Evolutionary conservation across 176 grass and related monocot genomes (phyloP).

Genomic region (Microstegium vimineum): DNA sequence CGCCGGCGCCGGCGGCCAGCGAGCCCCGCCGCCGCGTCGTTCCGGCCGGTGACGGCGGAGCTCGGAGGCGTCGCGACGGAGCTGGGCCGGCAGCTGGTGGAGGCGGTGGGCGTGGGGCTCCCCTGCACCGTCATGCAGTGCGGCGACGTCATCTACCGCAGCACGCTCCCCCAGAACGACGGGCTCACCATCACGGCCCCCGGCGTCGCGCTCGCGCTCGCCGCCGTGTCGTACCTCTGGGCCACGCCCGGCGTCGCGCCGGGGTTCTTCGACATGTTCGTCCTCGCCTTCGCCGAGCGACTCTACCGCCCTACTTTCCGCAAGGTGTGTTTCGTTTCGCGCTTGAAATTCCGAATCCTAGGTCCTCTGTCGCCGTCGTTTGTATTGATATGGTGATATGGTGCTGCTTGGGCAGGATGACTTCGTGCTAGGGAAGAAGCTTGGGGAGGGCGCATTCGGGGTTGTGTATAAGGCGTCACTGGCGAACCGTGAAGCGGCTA

Average conservation of each 20-base stretch:
- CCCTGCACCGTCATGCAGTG: slow-evolving; percentile 98
- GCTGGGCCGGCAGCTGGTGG: slow-evolving; percentile 60
- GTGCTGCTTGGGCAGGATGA: slow-evolving; percentile 56
- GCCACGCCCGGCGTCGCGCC: slow-evolving; percentile 87
- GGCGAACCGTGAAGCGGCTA: slow-evolving; percentile 49
- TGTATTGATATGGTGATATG: slow-evolving; percentile 20
- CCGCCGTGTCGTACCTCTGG: slow-evolving; percentile 79
- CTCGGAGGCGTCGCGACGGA: slow-evolving; percentile 32
- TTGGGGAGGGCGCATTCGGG: slow-evolving; percentile 92
- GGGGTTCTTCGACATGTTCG: slow-evolving; percentile 98
- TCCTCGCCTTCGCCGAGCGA: slow-evolving; percentile 78
- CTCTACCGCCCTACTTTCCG: slow-evolving; percentile 73
- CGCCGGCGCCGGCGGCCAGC: not conserved
- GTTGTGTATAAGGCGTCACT: slow-evolving; percentile 85
- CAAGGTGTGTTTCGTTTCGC: slow-evolving; percentile 41
- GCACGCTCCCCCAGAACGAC: slow-evolving; percentile 76
- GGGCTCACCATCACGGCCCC: slow-evolving; percentile 77
- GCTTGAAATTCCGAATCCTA: not conserved
- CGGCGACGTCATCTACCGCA: slow-evolving; percentile 98
- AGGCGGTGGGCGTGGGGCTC: slow-evolving; percentile 90
- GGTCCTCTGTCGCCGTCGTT: not conserved
- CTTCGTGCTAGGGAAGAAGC: slow-evolving; percentile 85
- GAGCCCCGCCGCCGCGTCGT: slow-evolving; percentile 2
- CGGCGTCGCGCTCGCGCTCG: slow-evolving; percentile 56
- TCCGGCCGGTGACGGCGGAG: slow-evolving; percentile 38